A percentile compares a stretch with the other conserved stretches of the same genome.
Evolutionary conservation across 139 green algal genomes (phyloP).

Genomic region (Haematococcus lacustris): DNA sequence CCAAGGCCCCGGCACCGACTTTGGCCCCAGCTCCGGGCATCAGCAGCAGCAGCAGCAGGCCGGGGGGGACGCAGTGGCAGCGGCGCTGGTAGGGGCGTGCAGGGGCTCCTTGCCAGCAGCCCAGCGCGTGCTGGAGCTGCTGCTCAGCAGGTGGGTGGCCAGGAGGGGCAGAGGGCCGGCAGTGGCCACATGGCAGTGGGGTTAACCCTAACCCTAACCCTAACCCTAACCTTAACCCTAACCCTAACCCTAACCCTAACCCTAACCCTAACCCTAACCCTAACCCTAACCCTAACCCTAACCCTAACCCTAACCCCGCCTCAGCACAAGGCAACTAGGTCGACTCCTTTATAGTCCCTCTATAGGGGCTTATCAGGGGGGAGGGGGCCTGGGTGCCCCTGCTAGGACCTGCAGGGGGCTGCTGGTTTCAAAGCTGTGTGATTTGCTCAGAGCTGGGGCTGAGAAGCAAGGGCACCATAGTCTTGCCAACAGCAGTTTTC

Average conservation of each 20-base stretch:
- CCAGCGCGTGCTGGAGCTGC: slow-evolving; percentile 34
- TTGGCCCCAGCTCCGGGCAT: neutral
- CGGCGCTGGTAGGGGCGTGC: slow-evolving; percentile 2
- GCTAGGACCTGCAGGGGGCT: no score
- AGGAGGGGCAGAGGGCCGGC: neutral
- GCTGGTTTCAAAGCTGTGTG: no score
- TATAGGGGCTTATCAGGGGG: no score
- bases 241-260: neutral
- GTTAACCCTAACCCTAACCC: neutral
- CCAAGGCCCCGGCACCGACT: neutral
- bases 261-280: neutral
- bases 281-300: neutral
- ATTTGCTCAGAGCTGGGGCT: no score
- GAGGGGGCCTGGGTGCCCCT: no score
- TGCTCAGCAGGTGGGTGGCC: slow-evolving; percentile 19
- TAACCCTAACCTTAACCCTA: neutral
- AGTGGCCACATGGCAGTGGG: neutral
- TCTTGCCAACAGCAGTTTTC: no score
- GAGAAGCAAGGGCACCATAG: no score
- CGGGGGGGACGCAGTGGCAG: slow-evolving; percentile 2
- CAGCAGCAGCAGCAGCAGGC: neutral
- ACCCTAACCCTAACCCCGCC: slow-evolving; percentile 9
- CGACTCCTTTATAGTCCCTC: no score
- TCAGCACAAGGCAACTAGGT: no score
- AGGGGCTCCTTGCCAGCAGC: slow-evolving; percentile 12